These are phyloP conservation scores for Ligustrum vulgare DNA, from an alignment of 257 asterid genomes.

Conservation along the genomic window DNA sequence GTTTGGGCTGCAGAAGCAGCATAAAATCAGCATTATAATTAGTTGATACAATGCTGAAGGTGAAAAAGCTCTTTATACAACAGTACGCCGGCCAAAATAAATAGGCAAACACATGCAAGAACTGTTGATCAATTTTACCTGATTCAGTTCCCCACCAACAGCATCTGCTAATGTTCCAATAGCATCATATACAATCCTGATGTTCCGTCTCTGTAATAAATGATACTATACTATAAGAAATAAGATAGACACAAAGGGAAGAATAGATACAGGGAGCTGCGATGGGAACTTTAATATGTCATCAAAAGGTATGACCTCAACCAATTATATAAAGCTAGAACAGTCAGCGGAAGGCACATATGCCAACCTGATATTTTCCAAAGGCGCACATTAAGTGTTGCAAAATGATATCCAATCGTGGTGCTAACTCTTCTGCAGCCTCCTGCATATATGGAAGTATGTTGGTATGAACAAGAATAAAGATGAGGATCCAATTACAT, in stretches of 20 bases:
- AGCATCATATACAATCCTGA: slow-evolving; percentile 91
- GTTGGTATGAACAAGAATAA: slow-evolving; percentile 1
- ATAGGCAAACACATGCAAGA: neutral
- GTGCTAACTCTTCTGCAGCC: slow-evolving; percentile 77
- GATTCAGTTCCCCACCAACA: slow-evolving; percentile 84
- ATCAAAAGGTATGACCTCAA: slow-evolving; percentile 16
- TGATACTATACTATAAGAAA: slow-evolving; percentile 4
- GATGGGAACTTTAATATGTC: neutral
- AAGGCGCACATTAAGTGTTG: slow-evolving; percentile 87
- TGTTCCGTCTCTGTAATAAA: slow-evolving; percentile 72
- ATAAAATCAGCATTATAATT: slow-evolving; percentile 16
- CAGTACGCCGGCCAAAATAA: neutral
- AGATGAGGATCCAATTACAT: neutral
- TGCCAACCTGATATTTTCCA: slow-evolving; percentile 83
- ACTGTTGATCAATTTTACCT: slow-evolving; percentile 43
- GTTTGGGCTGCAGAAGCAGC: slow-evolving; percentile 63
- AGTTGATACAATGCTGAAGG: neutral
- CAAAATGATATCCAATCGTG: slow-evolving; percentile 66
- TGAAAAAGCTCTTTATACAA: slow-evolving; percentile 9
- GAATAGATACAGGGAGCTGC: neutral
- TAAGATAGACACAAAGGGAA: slow-evolving; percentile 1
- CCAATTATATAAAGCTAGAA: slow-evolving; percentile 10
- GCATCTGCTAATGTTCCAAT: slow-evolving; percentile 97
- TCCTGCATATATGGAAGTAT: slow-evolving; percentile 49
- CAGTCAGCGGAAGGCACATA: slow-evolving; percentile 1